Percentiles rank a stretch among this genome's conserved stretches.
Evolutionary conservation across 2,329 filamentous ascomycete genomes (phyloP).

Genomic region (Leptographium procerum): DNA sequence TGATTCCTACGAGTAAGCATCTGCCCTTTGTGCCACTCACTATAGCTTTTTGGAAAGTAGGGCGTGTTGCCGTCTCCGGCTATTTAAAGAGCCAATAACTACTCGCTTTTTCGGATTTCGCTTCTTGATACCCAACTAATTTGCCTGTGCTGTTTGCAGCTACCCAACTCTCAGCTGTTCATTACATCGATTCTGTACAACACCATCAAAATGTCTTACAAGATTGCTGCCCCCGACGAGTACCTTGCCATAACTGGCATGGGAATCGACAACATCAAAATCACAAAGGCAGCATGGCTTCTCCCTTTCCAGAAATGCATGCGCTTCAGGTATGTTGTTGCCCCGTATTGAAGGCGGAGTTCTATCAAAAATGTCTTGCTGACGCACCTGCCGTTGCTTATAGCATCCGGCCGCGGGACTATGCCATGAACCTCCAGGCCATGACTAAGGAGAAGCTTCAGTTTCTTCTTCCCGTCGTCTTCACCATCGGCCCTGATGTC

Average conservation of each 20-base stretch:
- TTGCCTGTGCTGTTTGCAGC: neutral
- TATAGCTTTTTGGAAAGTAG: neutral
- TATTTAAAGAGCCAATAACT: neutral
- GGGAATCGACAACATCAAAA: conserved; percentile 60
- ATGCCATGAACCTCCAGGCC: conserved; percentile 69
- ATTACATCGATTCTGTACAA: too few relatives aligned
- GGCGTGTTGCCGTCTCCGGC: neutral
- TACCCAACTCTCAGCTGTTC: neutral
- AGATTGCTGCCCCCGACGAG: conserved; percentile 63
- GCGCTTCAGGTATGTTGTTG: conserved; percentile 26
- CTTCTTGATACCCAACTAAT: neutral
- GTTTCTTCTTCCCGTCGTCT: conserved; percentile 71
- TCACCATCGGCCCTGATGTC: conserved; percentile 74
- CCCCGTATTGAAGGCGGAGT: neutral
- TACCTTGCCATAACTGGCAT: conserved; percentile 83
- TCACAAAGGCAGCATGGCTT: conserved; percentile 67
- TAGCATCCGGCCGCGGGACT: conserved; percentile 66
- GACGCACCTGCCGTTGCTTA: neutral
- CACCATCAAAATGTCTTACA: conserved; percentile 44
- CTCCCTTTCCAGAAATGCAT: conserved; percentile 58
- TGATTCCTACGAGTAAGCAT: too few relatives aligned
- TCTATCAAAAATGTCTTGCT: neutral
- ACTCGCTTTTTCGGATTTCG: neutral
- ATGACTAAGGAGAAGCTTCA: conserved; percentile 87
- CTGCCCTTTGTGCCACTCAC: too few relatives aligned